Evolutionary conservation across 2,329 filamentous ascomycete species (phyloP).

Genomic region (Aplosporella prunicola): DNA sequence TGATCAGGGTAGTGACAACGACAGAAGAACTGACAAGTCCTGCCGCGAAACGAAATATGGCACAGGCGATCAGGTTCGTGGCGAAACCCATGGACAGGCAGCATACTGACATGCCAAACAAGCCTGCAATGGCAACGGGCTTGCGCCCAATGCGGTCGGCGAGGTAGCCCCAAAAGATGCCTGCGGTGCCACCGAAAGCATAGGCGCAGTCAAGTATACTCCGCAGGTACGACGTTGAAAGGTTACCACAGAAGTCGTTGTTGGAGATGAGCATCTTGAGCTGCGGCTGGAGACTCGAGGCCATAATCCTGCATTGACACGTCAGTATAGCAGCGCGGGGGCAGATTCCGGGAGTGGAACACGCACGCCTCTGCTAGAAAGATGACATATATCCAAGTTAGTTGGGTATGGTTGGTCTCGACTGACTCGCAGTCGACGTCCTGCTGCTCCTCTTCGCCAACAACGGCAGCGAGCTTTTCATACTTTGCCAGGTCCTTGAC

Average conservation of each 20-base stretch:
- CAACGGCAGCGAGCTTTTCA: constrained; percentile 26
- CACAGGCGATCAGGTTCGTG: constrained; percentile 32
- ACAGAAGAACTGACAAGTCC: constrained; percentile 37
- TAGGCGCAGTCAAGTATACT: constrained; percentile 42
- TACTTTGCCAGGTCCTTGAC: constrained; percentile 34
- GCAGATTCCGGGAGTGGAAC: background rate
- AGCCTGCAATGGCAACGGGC: constrained; percentile 35
- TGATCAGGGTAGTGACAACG: constrained; percentile 36
- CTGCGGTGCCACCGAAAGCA: constrained; percentile 36
- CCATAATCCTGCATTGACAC: constrained; percentile 31
- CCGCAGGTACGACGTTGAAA: constrained; percentile 37
- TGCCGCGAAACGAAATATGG: constrained; percentile 34
- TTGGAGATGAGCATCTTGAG: constrained; percentile 37
- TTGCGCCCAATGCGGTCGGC: constrained; percentile 35
- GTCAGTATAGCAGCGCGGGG: background rate
- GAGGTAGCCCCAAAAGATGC: constrained; percentile 37
- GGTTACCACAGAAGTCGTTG: constrained; percentile 35
- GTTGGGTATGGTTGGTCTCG: constrained; percentile 15
- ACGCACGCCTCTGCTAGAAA: constrained; percentile 39
- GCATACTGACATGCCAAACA: constrained; percentile 35
- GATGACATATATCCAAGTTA: constrained; percentile 36
- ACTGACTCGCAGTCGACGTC: constrained; percentile 15
- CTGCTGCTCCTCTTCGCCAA: constrained; percentile 23
- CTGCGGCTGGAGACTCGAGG: constrained; percentile 39
- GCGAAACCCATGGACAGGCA: constrained; percentile 40